Base-by-base conservation (phyloP, 2,329 filamentous ascomycete genomes). In the Ophiostoma tasmaniense region DNA sequence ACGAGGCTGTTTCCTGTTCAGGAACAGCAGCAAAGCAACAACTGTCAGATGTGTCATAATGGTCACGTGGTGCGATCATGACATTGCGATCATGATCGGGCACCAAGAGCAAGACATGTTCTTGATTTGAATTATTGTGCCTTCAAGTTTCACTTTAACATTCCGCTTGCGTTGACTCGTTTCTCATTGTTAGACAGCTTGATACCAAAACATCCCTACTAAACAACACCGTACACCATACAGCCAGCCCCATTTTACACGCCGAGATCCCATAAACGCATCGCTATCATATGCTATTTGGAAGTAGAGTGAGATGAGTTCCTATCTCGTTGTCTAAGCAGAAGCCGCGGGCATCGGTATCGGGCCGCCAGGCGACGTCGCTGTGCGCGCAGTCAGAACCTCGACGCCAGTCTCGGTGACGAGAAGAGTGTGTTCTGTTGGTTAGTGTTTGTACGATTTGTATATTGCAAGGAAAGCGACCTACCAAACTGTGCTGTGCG, bases 401-500 rank as follows among this genome's bases (percentile, higher is more conserved):
- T 96, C 92, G 7, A 93, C 90, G 1, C 92, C 92, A 69, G 89
- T 88, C 76, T 93, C 91, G 0, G 92, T 96, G 2, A 96, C 91
- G 11, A 96, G 81, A 67, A 95, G 81, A 0, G 91, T 95, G 77
- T 96, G 92, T 77, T 96, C 91, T 87, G 69, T 72, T 59, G 73
- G 14, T 64, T 17, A 39, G 64, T 11, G 11, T 13, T 55, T 30
- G 28, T 6, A 5, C 11, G 3, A 8, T 37, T 6, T 37, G 3
- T 37, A 3, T 37, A 8, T 37, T 37, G n/a, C n/a, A n/a, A n/a
- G n/a, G n/a, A n/a, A n/a, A n/a, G n/a, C n/a, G n/a, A 79, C 88
- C 78, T 81, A 92, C 90, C 90, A 76, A 99, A 99, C 77, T 99
- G 95, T 11, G 95, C 95, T 20, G 93, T 97, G 76, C 87, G 84